Evolutionary conservation across 192 early-diverging fungal genomes (phyloP).

Genomic region (Phlyctochytrium arcticum): DNA sequence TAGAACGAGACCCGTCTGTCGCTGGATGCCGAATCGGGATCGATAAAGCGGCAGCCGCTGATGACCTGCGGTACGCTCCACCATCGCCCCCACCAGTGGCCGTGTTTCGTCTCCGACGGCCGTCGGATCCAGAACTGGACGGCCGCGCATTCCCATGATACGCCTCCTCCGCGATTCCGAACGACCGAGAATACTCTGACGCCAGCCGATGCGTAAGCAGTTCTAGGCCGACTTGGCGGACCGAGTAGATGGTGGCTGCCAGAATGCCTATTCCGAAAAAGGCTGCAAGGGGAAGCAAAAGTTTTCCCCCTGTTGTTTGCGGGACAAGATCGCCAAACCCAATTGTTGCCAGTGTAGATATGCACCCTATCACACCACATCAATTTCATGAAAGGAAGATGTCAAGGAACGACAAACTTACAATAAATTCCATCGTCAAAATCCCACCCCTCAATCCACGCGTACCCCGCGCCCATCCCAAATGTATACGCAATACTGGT

Average conservation of each 20-base stretch:
- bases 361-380: conserved; percentile 7
- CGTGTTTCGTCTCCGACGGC: background rate
- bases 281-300: conserved; percentile 24
- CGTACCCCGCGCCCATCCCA: conserved; percentile 25
- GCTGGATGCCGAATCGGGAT: too few species aligned
- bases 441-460: conserved; percentile 42
- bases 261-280: conserved; percentile 39
- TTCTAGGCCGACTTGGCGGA: conserved; percentile 46
- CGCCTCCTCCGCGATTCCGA: conserved; percentile 20
- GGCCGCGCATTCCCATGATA: background rate
- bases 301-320: conserved; percentile 24
- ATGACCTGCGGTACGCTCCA: background rate
- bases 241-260: conserved; percentile 38
- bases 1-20: background rate
- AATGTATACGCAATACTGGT: conserved; percentile 32
- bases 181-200: conserved; percentile 28
- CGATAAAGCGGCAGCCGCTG: background rate
- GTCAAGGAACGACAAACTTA: background rate
- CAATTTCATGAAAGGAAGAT: background rate
- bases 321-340: conserved; percentile 50
- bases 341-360: conserved; percentile 40
- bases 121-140: background rate
- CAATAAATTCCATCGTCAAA: conserved; percentile 45
- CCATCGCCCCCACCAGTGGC: background rate
- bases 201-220: conserved; percentile 42